A percentile compares a stretch with the other conserved stretches of the same genome.
Evolutionary conservation across 331 rosid genomes (phyloP).

Genomic region (Pyracantha coccinea): DNA sequence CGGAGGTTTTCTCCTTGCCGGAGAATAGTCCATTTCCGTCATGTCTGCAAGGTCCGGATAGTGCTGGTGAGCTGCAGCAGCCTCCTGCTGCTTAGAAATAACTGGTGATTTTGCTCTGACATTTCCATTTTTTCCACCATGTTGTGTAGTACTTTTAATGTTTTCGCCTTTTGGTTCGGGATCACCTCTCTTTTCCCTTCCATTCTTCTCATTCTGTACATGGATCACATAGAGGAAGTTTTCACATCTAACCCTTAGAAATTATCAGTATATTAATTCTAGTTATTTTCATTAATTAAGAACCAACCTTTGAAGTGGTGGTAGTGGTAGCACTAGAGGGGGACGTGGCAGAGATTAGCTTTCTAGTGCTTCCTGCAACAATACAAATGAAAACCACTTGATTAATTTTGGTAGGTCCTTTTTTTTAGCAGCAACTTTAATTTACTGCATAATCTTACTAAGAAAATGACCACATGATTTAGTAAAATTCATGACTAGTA

Average conservation of each 20-base stretch:
- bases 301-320: constrained; percentile 55
- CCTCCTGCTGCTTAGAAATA: constrained; percentile 17
- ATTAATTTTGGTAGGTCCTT: neutral
- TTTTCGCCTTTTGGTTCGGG: constrained; percentile 6
- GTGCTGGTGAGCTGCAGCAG: constrained; percentile 12
- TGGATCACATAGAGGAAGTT: neutral
- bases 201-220: constrained; percentile 43
- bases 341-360: constrained; percentile 37
- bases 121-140: constrained; percentile 8
- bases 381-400: constrained; percentile 24
- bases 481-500: neutral
- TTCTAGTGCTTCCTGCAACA: constrained; percentile 80
- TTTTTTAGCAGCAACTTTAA: neutral
- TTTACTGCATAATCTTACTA: neutral
- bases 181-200: constrained; percentile 11
- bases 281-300: neutral
- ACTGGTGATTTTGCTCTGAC: constrained; percentile 12
- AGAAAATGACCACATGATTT: neutral
- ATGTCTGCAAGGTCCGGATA: constrained; percentile 39
- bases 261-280: neutral
- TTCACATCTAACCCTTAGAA: neutral
- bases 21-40: constrained; percentile 84
- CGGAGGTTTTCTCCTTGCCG: constrained; percentile 77
- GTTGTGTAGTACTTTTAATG: constrained; percentile 7
- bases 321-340: constrained; percentile 16